Percentiles rank a stretch among this genome's conserved stretches.
Evolutionary conservation across 2,329 filamentous ascomycete species (phyloP).

Genomic region (Colletotrichum echinochloae): DNA sequence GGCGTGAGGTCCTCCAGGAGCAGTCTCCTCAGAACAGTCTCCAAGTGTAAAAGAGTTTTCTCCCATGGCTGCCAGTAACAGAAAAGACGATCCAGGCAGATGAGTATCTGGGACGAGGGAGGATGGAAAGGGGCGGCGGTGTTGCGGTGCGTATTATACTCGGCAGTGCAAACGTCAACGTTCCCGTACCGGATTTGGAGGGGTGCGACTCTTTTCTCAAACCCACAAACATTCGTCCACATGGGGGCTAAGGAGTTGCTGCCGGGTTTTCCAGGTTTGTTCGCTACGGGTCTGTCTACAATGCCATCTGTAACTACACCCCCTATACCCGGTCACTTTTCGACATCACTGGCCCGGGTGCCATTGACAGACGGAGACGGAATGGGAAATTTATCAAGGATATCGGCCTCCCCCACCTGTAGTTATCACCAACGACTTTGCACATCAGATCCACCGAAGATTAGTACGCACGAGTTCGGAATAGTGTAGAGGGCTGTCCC

Average conservation of each 20-base stretch:
- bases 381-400: fast-evolving
- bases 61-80: background rate
- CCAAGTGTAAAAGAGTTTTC: background rate
- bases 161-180: no score
- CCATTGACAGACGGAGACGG: no score
- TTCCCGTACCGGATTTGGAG: background rate
- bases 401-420: background rate
- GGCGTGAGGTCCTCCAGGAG: background rate
- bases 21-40: background rate
- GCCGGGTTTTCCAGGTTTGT: background rate
- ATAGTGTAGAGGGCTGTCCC: no score
- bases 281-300: background rate
- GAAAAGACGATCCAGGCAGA: no score
- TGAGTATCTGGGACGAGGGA: background rate
- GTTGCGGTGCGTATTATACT: background rate
- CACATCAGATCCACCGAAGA: background rate
- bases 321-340: background rate
- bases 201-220: background rate
- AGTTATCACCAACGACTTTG: background rate
- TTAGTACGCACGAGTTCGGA: no score
- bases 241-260: no score
- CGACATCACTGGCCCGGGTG: no score
- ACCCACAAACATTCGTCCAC: background rate
- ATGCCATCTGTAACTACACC: background rate
- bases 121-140: background rate